A percentile compares a stretch with the other conserved stretches of the same genome.
phyloP scores from a whole-genome alignment of 768 basidiomycete species.

The Russula dissimulans region DNA sequence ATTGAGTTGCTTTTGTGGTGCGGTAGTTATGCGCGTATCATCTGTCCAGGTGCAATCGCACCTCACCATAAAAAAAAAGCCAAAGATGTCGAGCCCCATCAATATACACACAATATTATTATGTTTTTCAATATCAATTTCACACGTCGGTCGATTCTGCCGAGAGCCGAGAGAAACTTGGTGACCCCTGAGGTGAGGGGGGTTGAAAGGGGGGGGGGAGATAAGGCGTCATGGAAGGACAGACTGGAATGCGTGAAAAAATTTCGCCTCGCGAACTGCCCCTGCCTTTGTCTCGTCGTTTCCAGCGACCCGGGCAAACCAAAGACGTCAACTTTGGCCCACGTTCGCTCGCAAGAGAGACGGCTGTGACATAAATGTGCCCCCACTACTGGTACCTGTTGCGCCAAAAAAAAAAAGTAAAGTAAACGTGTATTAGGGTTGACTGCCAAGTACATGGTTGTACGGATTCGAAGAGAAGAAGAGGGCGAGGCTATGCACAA shows the following conservation, averaged over 20 bases:
- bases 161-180: no score
- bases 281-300: neutral
- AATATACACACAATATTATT: no score
- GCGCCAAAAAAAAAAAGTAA: neutral
- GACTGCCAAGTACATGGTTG: no score
- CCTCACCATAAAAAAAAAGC: neutral
- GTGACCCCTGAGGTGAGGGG: neutral
- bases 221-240: neutral
- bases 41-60: neutral
- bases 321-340: neutral
- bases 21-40: no score
- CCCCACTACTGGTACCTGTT: neutral
- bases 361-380: neutral
- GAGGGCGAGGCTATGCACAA: no score
- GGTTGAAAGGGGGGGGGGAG: neutral
- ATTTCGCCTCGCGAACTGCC: no score
- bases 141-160: no score
- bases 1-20: no score
- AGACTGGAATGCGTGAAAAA: neutral
- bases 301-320: neutral
- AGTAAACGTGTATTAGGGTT: neutral
- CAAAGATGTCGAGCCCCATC: constrained; percentile 1
- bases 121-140: no score
- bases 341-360: neutral
- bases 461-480: no score